Conservation (phyloP, 2,329 filamentous ascomycete genomes). For the Beauveria scarabaeidicola region DNA sequence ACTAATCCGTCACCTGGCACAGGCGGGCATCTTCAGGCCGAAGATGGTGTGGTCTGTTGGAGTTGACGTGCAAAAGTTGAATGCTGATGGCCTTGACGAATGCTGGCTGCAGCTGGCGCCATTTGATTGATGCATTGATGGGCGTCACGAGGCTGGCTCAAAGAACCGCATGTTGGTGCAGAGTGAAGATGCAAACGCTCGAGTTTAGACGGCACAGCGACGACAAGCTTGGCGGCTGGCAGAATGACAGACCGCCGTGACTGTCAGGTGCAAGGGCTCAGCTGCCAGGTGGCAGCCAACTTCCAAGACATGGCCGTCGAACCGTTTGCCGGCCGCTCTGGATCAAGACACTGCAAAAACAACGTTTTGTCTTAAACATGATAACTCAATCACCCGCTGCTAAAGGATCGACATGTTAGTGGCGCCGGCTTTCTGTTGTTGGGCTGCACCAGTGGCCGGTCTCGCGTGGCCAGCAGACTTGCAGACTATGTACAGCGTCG, state of each 20-base stretch:
- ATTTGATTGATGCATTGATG: not conserved
- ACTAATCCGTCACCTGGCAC: slow-evolving; percentile 6
- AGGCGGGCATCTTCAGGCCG: not conserved
- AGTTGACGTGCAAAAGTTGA: not conserved
- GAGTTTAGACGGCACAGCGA: not conserved
- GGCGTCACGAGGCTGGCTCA: not conserved
- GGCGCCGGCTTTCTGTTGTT: not conserved
- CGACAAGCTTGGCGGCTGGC: not conserved
- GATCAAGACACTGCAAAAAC: slow-evolving; percentile 1
- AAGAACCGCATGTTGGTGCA: not conserved
- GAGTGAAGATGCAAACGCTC: not conserved
- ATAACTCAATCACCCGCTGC: slow-evolving; percentile 1
- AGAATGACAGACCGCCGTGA: not conserved
- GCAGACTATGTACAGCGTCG: not conserved
- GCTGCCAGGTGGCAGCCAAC: not conserved
- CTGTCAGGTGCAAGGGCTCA: not conserved
- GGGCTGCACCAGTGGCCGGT: not conserved
- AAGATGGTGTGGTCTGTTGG: not conserved
- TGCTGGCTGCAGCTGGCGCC: not conserved
- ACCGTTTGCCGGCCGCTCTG: not conserved
- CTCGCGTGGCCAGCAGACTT: not conserved
- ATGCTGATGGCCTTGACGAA: not conserved
- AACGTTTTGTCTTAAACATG: slow-evolving; percentile 2
- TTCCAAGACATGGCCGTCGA: not conserved
- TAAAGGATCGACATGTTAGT: slow-evolving; percentile 4